A percentile compares a stretch with the other conserved stretches of the same genome.
These are phyloP conservation scores for Penicillium waksmanii DNA, from an alignment of 495 filamentous ascomycete genomes.

Conservation along the genomic window DNA sequence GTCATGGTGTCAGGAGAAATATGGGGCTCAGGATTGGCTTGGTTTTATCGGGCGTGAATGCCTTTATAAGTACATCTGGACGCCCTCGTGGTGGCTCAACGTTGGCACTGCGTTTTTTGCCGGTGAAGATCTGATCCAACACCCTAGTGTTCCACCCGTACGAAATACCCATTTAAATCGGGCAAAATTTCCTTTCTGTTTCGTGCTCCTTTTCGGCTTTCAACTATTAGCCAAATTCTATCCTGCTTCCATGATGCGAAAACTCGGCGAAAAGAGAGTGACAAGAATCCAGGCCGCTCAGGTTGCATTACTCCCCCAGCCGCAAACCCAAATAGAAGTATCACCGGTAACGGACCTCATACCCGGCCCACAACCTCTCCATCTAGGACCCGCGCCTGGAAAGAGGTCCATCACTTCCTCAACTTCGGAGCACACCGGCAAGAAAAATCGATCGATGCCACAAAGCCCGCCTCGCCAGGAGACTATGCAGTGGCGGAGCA, in stretches of 20 bases:
- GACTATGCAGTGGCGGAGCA: constrained; percentile 5
- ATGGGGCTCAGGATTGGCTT: not conserved
- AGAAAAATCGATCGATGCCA: constrained; percentile 9
- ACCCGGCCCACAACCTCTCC: constrained; percentile 1
- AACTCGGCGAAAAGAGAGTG: not conserved
- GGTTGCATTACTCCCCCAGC: constrained; percentile 4
- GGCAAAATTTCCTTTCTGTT: not conserved
- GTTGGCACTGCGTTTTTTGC: not conserved
- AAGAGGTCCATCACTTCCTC: constrained; percentile 5
- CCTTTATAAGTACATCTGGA: too few relatives aligned
- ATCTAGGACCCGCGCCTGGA: not conserved
- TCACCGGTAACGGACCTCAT: not conserved
- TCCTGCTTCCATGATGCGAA: not conserved
- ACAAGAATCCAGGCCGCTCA: constrained; percentile 1
- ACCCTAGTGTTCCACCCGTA: not conserved
- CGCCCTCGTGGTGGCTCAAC: not conserved
- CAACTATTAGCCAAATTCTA: not conserved
- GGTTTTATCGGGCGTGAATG: too few relatives aligned
- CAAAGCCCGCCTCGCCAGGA: constrained; percentile 11
- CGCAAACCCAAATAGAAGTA: not conserved
- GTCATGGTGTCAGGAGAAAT: not conserved
- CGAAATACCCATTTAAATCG: constrained; percentile 6
- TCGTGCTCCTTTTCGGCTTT: not conserved
- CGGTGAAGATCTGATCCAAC: not conserved
- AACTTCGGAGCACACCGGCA: constrained; percentile 9